Conservation (phyloP, 129 eudicot species). For the Flaveria brownii region DNA sequence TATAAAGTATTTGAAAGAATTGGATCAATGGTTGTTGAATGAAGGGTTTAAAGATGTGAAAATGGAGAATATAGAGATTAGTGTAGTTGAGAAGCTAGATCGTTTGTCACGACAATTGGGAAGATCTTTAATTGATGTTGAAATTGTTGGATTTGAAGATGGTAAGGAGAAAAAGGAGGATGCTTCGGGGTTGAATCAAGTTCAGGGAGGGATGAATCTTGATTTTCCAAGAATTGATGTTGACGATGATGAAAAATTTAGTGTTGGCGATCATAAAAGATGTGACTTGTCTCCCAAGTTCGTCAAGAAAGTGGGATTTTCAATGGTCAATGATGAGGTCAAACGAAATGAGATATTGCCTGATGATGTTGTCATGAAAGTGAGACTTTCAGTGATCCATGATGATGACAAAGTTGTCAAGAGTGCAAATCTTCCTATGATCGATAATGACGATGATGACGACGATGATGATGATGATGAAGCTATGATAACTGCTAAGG, state of each 20-base stretch:
- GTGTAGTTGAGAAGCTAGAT: constrained; percentile 50
- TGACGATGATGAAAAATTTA: constrained; percentile 20
- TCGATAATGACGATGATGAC: constrained; percentile 18
- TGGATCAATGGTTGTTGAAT: constrained; percentile 62
- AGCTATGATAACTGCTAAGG: constrained; percentile 14
- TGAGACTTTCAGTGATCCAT: constrained; percentile 21
- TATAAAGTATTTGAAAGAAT: constrained; percentile 61
- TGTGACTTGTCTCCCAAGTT: constrained; percentile 30
- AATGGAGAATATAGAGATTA: constrained; percentile 32
- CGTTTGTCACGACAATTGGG: constrained; percentile 47
- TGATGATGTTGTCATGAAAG: constrained; percentile 32
- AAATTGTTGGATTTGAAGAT: constrained; percentile 29
- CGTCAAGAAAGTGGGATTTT: constrained; percentile 35
- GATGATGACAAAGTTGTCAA: constrained; percentile 28
- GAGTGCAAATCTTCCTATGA: background rate
- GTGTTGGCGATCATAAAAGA: constrained; percentile 20
- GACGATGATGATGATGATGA: constrained; percentile 17
- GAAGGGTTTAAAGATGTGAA: constrained; percentile 37
- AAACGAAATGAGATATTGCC: constrained; percentile 23
- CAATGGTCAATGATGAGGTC: constrained; percentile 21
- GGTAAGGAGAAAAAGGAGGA: constrained; percentile 23
- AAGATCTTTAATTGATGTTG: constrained; percentile 16
- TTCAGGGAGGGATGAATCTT: constrained; percentile 26
- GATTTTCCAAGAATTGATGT: constrained; percentile 28
- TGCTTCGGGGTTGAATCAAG: constrained; percentile 23